Evolutionary conservation across 140 eudicot species (phyloP), one percentile per base, ranked within the genome.

Genomic region (Cichorium intybus): DNA sequence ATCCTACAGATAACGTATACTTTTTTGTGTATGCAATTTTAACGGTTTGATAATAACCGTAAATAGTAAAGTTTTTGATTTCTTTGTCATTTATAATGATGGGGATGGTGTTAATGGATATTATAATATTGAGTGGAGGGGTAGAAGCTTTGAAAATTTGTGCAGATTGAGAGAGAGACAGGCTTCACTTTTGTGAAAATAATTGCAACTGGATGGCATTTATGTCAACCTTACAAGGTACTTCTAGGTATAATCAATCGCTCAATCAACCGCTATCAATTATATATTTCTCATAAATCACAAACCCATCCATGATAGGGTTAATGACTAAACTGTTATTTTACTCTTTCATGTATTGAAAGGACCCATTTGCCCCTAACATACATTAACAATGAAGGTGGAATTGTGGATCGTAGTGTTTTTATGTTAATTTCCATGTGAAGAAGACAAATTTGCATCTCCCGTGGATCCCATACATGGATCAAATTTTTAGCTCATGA

Each of bases 61-160:
- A 34, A 0, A 27, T 31, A 31, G 12, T 34, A 34, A 34, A 9
- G 41, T 34, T 34, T 34, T 31, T 0, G 41, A 34, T 7, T 34
- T 34, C 41, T 34, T 31, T 34, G 41, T 34, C 41, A 34, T 34
- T 7, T 34, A 34, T 2, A 27, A 12, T 34, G 12, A 34, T 34
- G 41, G 12, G 63, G 58, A 35, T 11, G 31, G 65, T 35, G 8
- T 57, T 21, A 20, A 26, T 60, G 31, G 51, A 60, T 35, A 34
- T 34, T 34, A 56, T 27, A 28, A 58, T 33, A 31, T 29, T 60
- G 7, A 60, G 14, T 58, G 64, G 7, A 3, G n/a, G 41, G 31
- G 50, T 65, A 14, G 50, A 50, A 65, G 49, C 71, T 60, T 65
- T 50, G 71, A 65, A 34, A 49, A 65, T 49, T 34, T 50, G 60